Base-by-base conservation (phyloP, 768 basidiomycete species). In the Hygrophoropsis aurantiaca region DNA sequence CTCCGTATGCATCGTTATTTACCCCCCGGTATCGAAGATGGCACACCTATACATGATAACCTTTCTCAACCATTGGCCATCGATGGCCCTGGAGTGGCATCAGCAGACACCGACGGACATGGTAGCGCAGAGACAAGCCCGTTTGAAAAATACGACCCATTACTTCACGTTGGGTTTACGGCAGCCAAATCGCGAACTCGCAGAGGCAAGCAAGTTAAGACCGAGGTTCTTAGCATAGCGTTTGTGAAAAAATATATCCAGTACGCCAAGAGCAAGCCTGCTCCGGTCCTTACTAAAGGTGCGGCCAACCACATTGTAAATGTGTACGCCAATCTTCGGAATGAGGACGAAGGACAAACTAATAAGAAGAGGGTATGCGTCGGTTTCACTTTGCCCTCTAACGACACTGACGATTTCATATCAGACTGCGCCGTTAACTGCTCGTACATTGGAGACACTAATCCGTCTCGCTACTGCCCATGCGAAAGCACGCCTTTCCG, bases 201-300 rank as follows among this genome's bases (percentile, higher is more conserved):
- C 18, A 79, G 77, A 65, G 73, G 71, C 52, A 86, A 84, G 67
- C 80, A 79, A 35, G 44, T 67, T 46, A 79, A 80, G 63, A 79
- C 83, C 51, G 94, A 98, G 67, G 85, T 99, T 32, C 76, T 99
- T 47, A 92, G 84, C 57, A 92, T 97, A 51, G 73, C 86, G 5
- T 99, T 99, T 61, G 84, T 99, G 64, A 99, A 99, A 72, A 98
- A 97, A 69, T 98, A 94, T 58, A 88, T 99, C 47, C 95, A 98
- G 68, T 97, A 97, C 58, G 90, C 95, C 35, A 98, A 97, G 71
- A 88, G 82, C 68, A 84, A 87, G 58, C 78, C 84, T 15, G 79
- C 87, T 47, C 97, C 97, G 2, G 82, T 79, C 19, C 71, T 98
- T 54, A 95, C 91, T 6, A 87, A 93, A 63, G 93, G 90, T 33